Base-by-base conservation (phyloP, 345 rosid genomes). In the Populus nigra region DNA sequence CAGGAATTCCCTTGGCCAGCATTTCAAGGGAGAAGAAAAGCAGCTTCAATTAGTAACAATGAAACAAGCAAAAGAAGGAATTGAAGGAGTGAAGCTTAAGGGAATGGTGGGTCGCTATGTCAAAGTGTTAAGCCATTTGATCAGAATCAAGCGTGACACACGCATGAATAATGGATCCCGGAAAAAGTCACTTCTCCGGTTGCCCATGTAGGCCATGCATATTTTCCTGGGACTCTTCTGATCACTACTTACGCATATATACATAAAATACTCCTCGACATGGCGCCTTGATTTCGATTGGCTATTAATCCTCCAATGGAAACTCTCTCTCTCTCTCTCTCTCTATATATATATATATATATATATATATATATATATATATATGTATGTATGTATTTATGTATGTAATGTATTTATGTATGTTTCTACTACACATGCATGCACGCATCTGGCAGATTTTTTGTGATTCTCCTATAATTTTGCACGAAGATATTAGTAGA, bases 31-130 rank as follows among this genome's bases (percentile, higher is more conserved):
- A 66, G 91, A 86, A 65, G 87, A 84, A 79, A 79, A 67, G 70
- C 70, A 84, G 73, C 83, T 88, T 75, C 90, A 89, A 68, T 89
- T 86, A 74, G 83, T 69, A 72, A 85, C 79, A 76, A 76, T 80
- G 39, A 88, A 84, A 49, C 82, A 76, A 35, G 25, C 25, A 2
- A 55, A 55, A 3, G 77, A 80, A n/a, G 53, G 83, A 16, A 47
- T 65, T 68, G 74, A 53, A 71, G 87, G 85, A 59, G 50, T 77
- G 33, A 87, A 87, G 73, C 83, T 90, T 43, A 87, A 82, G 84
- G 91, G 91, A 69, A 86, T 92, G 87, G 77, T 92, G 86, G 84
- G 85, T 82, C 89, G 87, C 10, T 90, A 85, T 80, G 92, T 83
- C 63, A 90, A 90, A 75, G 90, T 87, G 8, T 78, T 89, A 72